Base-by-base conservation (phyloP, 2,329 filamentous ascomycete genomes). In the Diaporthe capsici region DNA sequence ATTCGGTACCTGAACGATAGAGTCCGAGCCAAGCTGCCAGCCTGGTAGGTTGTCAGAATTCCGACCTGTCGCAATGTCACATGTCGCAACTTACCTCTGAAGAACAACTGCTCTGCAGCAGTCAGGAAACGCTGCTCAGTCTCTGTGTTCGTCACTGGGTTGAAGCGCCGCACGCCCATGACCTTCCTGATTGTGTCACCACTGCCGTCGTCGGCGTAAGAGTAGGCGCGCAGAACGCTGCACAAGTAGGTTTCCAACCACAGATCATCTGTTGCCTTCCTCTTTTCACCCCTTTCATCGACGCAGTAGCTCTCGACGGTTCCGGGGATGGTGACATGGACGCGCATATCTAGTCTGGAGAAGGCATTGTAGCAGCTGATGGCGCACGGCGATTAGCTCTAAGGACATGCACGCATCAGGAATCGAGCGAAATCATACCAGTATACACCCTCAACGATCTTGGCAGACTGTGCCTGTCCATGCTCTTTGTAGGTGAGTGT, bases 161-260 rank as follows among this genome's bases (percentile, higher is more conserved):
- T 99, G 89, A 99, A 98, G 78, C 97, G 92, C 80, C 97, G 91
- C 70, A 98, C 95, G n/a, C 96, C 97, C 82, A 98, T 94, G 76
- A 99, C 98, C 86, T 97, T 98, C 84, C 97, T 94, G 83, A 98
- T 98, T 1, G 94, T 94, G 81, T 98, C 96, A 73, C 96, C 96
- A 73, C 94, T 97, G 60, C 96, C 96, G 84, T 98, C 94, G 82
- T 99, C 96, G 68, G 97, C 97, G 83, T 99, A 99, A 0, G 95
- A 96, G 84, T 98, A 99, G 76, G 97, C 96, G 80, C 97, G 91
- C 77, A 99, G 87, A 10, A 99, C 95, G 78, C 94, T 97, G 87
- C 97, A 99, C 3, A 99, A 90, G 81, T 98, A 99, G 67, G 97
- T 98, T 84, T 99, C 97, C 22, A 99, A 89, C 97, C 97, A 99